A percentile compares a stretch with the other conserved stretches of the same genome.
These are phyloP conservation scores for Saksenaea oblongispora DNA, from an alignment of 371 early-diverging fungal species.

Conservation along the genomic window DNA sequence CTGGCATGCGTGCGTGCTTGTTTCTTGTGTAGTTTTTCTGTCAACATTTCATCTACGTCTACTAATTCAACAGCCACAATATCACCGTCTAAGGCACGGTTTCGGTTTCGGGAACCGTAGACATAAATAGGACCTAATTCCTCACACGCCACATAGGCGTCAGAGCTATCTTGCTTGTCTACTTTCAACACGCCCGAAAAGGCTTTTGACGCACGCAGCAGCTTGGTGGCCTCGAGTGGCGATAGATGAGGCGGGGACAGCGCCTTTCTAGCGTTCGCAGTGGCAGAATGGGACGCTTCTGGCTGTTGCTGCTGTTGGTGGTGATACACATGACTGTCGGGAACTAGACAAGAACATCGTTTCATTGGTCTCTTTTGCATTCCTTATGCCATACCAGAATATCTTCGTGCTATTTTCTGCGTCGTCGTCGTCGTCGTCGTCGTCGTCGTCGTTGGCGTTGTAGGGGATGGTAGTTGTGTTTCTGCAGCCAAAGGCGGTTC, in stretches of 20 bases:
- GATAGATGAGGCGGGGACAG: constrained; percentile 31
- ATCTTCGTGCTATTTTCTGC: background rate
- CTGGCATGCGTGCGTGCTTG: constrained; percentile 19
- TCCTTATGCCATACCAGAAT: background rate
- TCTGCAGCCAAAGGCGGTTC: background rate
- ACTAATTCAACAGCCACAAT: constrained; percentile 66
- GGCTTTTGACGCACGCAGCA: constrained; percentile 20
- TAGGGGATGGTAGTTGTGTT: background rate
- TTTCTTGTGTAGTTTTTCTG: constrained; percentile 30
- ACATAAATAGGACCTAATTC: constrained; percentile 53
- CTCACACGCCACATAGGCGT: constrained; percentile 69
- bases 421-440: too few relatives aligned
- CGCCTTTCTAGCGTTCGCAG: constrained; percentile 10
- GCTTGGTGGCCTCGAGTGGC: constrained; percentile 24
- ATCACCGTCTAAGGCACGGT: constrained; percentile 78
- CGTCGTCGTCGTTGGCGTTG: too few relatives aligned
- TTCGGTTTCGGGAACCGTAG: constrained; percentile 63
- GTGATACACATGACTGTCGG: background rate
- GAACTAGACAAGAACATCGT: background rate
- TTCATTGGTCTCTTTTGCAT: background rate
- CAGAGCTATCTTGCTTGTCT: constrained; percentile 40
- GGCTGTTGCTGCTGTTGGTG: background rate
- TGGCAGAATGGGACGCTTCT: background rate
- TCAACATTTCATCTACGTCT: constrained; percentile 49
- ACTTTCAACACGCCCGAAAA: constrained; percentile 37